Conservation (phyloP, 176 grass and related monocot species). For the Elaeis guineensis region DNA sequence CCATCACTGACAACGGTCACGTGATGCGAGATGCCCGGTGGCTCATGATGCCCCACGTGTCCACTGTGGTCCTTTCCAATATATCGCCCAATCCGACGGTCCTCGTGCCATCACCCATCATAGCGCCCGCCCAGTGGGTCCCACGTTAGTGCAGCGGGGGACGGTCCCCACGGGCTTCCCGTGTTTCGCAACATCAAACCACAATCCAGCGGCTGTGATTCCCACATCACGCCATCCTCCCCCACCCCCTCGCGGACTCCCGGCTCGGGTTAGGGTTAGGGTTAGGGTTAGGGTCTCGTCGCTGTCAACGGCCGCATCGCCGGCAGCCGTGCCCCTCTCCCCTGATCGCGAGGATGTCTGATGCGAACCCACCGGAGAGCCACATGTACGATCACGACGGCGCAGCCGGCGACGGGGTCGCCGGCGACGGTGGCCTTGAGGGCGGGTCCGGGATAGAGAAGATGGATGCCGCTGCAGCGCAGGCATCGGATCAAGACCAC, state of each 20-base stretch:
- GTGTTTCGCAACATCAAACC: background rate
- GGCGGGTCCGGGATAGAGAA: conserved; percentile 10
- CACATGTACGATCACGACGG: background rate
- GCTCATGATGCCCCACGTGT: too few relatives aligned
- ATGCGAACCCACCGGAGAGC: conserved; percentile 9
- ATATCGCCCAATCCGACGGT: too few relatives aligned
- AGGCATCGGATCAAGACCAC: conserved; percentile 22
- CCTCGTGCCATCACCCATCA: too few relatives aligned
- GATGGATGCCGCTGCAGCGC: conserved; percentile 15
- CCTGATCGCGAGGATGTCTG: conserved; percentile 38
- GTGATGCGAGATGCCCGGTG: too few relatives aligned
- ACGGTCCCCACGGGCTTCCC: conserved; percentile 1
- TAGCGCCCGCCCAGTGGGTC: too few relatives aligned
- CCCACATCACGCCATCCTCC: background rate
- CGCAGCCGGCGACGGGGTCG: conserved; percentile 6
- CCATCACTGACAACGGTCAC: too few relatives aligned
- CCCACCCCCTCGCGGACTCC: background rate
- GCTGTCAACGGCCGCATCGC: background rate
- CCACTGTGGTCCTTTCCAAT: too few relatives aligned
- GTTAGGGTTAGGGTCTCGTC: conserved; percentile 42
- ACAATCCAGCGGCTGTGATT: conserved; percentile 9
- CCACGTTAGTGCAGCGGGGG: too few relatives aligned
- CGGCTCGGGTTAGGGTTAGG: conserved; percentile 53
- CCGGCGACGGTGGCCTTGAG: too few relatives aligned
- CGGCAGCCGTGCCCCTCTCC: background rate